Conservation (phyloP, 805 yeast species). For the Starmerella lactis-condensi region DNA sequence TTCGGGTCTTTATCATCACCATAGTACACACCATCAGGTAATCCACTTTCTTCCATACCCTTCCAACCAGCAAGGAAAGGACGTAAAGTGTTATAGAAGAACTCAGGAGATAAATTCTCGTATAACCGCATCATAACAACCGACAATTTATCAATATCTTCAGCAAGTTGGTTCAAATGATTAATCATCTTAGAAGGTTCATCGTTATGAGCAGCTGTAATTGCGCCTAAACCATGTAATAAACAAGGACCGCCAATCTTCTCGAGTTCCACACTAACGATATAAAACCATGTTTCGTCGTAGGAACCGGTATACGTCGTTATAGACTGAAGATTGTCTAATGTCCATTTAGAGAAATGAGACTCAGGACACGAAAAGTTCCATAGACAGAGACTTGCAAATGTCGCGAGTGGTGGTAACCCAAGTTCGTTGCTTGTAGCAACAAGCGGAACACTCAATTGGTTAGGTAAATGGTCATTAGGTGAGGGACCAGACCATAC, state of each 20-base stretch:
- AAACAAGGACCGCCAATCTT: slow-evolving; percentile 59
- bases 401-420: slow-evolving; percentile 74
- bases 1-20: slow-evolving; percentile 44
- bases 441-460: slow-evolving; percentile 53
- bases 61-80: slow-evolving; percentile 91
- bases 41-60: slow-evolving; percentile 73
- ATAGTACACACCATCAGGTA: slow-evolving; percentile 60
- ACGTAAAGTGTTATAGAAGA: slow-evolving; percentile 67
- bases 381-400: slow-evolving; percentile 78
- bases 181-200: slow-evolving; percentile 27
- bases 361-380: slow-evolving; percentile 48
- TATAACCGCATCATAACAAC: slow-evolving; percentile 63
- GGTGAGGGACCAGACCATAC: slow-evolving; percentile 59
- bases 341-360: slow-evolving; percentile 28
- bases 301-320: slow-evolving; percentile 76
- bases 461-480: slow-evolving; percentile 42
- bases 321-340: slow-evolving; percentile 57
- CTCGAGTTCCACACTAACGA: slow-evolving; percentile 76
- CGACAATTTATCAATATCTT: slow-evolving; percentile 54
- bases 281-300: slow-evolving; percentile 87
- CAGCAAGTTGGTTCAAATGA: slow-evolving; percentile 48
- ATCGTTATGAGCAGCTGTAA: slow-evolving; percentile 34
- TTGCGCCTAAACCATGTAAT: slow-evolving; percentile 47
- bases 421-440: slow-evolving; percentile 39
- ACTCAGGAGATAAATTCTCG: slow-evolving; percentile 88